A percentile compares a stretch with the other conserved stretches of the same genome.
Conservation (phyloP, 805 yeast species). For the Osmozyma mogii region DNA sequence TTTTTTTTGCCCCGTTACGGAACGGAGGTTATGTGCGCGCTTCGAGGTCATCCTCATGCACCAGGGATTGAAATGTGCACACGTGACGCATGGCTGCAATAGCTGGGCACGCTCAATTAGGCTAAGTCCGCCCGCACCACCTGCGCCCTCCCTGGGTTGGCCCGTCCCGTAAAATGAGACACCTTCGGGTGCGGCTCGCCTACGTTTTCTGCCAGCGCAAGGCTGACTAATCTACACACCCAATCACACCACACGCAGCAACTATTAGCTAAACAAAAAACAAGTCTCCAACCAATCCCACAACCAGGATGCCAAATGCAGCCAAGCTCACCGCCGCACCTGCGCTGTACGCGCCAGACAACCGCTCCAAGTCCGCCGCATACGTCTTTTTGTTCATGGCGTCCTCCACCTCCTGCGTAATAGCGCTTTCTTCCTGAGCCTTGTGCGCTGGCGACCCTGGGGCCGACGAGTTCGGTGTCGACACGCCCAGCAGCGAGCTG, state of each 20-base stretch:
- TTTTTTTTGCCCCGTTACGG: no score
- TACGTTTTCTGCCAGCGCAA: no score
- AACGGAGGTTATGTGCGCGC: no score
- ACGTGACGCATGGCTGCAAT: no score
- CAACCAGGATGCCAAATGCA: conserved; percentile 40
- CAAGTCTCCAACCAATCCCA: conserved; percentile 54
- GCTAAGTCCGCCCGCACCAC: no score
- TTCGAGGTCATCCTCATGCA: no score
- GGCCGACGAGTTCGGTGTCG: background rate
- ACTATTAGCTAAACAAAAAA: conserved; percentile 10
- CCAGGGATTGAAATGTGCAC: no score
- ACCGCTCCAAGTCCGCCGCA: conserved; percentile 19
- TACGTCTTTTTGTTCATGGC: conserved; percentile 35
- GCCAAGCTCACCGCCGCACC: conserved; percentile 36
- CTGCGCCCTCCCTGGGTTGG: no score
- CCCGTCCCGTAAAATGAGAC: no score
- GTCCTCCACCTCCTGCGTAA: conserved; percentile 35
- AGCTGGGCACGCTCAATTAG: no score
- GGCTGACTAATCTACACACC: background rate
- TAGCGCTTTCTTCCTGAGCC: conserved; percentile 23
- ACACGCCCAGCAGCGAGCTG: no score
- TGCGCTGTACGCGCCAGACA: conserved; percentile 30
- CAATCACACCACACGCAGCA: background rate
- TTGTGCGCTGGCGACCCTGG: background rate
- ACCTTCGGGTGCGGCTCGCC: no score